Percentiles rank a stretch among this genome's conserved stretches.
These are phyloP conservation scores for Pseudogymnoascus sp. DNA, from an alignment of 2,329 filamentous ascomycete genomes.

Conservation along the genomic window DNA sequence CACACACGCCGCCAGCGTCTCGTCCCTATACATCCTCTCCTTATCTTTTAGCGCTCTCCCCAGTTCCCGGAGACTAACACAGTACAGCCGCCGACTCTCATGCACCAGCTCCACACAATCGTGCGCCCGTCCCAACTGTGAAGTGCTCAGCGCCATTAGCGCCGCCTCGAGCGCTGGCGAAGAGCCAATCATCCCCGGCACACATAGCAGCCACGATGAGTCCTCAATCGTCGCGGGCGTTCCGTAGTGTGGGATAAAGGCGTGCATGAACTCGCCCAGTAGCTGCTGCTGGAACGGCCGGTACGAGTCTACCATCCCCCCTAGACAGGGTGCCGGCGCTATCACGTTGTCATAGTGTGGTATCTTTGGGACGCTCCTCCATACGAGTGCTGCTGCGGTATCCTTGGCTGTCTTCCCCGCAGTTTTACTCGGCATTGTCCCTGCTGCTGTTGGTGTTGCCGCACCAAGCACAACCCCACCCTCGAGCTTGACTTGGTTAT, in stretches of 20 bases:
- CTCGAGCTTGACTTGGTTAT: slow-evolving; percentile 4
- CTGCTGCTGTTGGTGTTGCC: background rate
- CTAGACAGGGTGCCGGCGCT: background rate
- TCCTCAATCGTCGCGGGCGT: slow-evolving; percentile 8
- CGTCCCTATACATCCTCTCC: slow-evolving; percentile 28
- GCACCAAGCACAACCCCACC: background rate
- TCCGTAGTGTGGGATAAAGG: slow-evolving; percentile 18
- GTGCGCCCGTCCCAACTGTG: slow-evolving; percentile 25
- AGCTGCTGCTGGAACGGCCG: slow-evolving; percentile 24
- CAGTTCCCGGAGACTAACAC: slow-evolving; percentile 29
- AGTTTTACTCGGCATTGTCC: background rate
- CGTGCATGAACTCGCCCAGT: slow-evolving; percentile 24
- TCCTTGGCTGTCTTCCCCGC: background rate
- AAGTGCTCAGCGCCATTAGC: slow-evolving; percentile 25
- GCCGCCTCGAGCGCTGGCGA: slow-evolving; percentile 26
- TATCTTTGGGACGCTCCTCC: background rate
- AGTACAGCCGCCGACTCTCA: slow-evolving; percentile 30
- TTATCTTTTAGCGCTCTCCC: slow-evolving; percentile 30
- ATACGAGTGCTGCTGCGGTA: background rate
- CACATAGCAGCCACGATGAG: slow-evolving; percentile 25
- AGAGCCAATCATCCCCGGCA: slow-evolving; percentile 22
- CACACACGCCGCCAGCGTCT: slow-evolving; percentile 32
- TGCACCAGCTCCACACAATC: slow-evolving; percentile 23
- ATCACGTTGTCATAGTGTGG: background rate
- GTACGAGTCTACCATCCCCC: slow-evolving; percentile 5